Conservation (phyloP, 2,329 filamentous ascomycete species). For the Fusarium domesticum region DNA sequence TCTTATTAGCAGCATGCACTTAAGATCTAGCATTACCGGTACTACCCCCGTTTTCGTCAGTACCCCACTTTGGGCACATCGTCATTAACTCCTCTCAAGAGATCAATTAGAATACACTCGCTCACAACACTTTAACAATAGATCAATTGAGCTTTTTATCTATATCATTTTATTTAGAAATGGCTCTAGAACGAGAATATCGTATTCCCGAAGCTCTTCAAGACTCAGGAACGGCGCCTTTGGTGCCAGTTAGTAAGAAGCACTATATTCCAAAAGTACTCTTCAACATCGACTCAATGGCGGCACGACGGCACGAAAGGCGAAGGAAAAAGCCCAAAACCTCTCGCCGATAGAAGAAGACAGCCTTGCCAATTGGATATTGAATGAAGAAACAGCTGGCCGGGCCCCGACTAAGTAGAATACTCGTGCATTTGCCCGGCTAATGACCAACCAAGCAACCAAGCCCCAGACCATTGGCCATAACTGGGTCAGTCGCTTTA, state of each 20-base stretch:
- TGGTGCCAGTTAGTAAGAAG: background rate
- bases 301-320: background rate
- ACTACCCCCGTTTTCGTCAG: background rate
- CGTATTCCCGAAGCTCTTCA: background rate
- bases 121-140: background rate
- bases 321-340: background rate
- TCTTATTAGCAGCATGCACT: too few relatives aligned
- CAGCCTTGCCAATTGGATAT: background rate
- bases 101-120: background rate
- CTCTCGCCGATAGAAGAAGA: background rate
- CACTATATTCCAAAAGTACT: background rate
- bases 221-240: background rate
- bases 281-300: background rate
- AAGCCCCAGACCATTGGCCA: background rate
- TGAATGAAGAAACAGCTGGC: background rate
- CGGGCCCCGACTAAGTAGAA: background rate
- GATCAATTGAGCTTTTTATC: background rate
- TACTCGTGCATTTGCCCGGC: background rate
- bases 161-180: background rate
- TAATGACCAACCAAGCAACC: background rate
- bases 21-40: too few relatives aligned
- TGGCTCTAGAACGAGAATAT: background rate
- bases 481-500: background rate
- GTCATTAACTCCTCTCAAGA: background rate
- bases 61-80: background rate